These are phyloP conservation scores for Tetracladium setigerum DNA, from an alignment of 495 filamentous ascomycete genomes.

Conservation along the genomic window DNA sequence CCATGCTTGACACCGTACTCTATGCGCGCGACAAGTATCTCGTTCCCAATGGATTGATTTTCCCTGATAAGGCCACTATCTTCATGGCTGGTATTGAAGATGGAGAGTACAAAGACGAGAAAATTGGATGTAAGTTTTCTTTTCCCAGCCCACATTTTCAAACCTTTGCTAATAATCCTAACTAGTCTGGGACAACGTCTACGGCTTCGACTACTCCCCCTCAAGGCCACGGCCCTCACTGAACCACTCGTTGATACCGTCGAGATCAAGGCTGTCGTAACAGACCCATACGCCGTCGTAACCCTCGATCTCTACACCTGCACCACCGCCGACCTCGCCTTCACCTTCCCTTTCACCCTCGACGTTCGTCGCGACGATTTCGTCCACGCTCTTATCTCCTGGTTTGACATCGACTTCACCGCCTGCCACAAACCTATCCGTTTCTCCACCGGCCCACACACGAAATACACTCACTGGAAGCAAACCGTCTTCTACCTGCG, in stretches of 20 bases:
- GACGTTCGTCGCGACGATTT: constrained; percentile 74
- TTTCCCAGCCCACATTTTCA: background rate
- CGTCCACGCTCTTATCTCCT: constrained; percentile 90
- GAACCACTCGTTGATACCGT: constrained; percentile 68
- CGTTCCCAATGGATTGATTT: constrained; percentile 69
- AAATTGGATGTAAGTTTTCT: constrained; percentile 50
- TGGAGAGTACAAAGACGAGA: constrained; percentile 71
- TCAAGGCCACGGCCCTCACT: constrained; percentile 62
- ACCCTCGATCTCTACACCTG: constrained; percentile 69
- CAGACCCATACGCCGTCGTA: constrained; percentile 58
- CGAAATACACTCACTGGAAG: constrained; percentile 93
- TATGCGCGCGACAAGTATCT: constrained; percentile 84
- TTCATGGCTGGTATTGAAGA: constrained; percentile 81
- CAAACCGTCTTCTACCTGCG: constrained; percentile 87
- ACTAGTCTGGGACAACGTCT: constrained; percentile 73
- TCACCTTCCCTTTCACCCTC: constrained; percentile 58
- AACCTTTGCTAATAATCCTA: constrained; percentile 6
- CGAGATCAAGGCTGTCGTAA: constrained; percentile 67
- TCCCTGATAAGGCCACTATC: constrained; percentile 83
- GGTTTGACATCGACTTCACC: constrained; percentile 98
- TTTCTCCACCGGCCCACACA: constrained; percentile 83
- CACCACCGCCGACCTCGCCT: constrained; percentile 55
- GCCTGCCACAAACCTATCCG: constrained; percentile 82
- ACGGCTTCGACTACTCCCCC: constrained; percentile 71
- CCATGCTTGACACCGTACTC: constrained; percentile 90